Evolutionary conservation across 371 early-diverging fungal species (phyloP).

Genomic region (Mortierella sp.): DNA sequence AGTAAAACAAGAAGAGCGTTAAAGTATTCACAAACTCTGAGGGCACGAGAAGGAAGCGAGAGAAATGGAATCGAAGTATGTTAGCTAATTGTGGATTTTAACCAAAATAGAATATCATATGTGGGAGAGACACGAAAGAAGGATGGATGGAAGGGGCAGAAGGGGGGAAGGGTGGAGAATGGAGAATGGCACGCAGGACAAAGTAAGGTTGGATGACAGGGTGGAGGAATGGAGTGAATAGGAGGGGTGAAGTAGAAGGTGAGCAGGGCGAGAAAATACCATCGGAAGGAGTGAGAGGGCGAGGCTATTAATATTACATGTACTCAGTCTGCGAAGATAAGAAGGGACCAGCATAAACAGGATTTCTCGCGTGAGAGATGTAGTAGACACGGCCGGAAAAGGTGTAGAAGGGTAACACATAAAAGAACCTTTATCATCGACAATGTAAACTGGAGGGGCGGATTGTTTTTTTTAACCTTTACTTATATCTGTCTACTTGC

Average conservation of each 20-base stretch:
- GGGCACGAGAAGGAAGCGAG: slow-evolving; percentile 1
- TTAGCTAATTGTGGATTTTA: slow-evolving; percentile 3
- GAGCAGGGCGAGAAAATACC: slow-evolving; percentile 14
- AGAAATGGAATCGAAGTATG: slow-evolving; percentile 1
- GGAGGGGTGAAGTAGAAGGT: slow-evolving; percentile 16
- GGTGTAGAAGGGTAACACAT: slow-evolving; percentile 1
- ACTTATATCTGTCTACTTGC: not conserved
- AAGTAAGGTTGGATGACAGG: slow-evolving; percentile 10
- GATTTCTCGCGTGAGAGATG: slow-evolving; percentile 17
- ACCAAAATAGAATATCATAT: not conserved
- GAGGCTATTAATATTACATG: slow-evolving; percentile 26
- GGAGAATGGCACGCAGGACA: slow-evolving; percentile 2
- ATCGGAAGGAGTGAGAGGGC: slow-evolving; percentile 10
- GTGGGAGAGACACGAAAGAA: slow-evolving; percentile 6
- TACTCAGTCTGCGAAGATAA: not conserved
- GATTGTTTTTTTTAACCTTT: not conserved
- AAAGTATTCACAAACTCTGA: not conserved
- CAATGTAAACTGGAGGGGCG: slow-evolving; percentile 10
- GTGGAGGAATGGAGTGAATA: slow-evolving; percentile 2
- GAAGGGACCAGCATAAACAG: not conserved
- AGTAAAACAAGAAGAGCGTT: not conserved
- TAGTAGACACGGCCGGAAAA: not conserved
- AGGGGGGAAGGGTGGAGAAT: slow-evolving; percentile 10
- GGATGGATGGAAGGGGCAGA: slow-evolving; percentile 12
- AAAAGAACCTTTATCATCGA: not conserved